Percentiles rank a stretch among this genome's conserved stretches.
Evolutionary conservation across 2,329 filamentous ascomycete genomes (phyloP).

Genomic region (Sordariomycetes sp.): DNA sequence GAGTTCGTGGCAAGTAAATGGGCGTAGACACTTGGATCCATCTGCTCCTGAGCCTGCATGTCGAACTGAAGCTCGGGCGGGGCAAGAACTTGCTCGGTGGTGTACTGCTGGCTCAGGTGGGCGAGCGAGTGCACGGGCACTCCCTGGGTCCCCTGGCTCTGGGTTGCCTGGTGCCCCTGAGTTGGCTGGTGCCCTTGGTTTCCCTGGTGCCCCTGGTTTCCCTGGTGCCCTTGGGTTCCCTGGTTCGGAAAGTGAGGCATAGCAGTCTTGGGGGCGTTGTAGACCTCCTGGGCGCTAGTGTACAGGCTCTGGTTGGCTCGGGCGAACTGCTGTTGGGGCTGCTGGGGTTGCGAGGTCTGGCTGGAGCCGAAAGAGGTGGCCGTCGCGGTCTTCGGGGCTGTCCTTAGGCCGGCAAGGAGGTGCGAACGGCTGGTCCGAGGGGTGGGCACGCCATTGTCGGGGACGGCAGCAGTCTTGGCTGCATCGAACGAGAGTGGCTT

Average conservation of each 20-base stretch:
- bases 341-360: constrained; percentile 40
- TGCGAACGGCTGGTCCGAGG: constrained; percentile 93
- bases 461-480: constrained; percentile 57
- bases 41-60: constrained; percentile 57
- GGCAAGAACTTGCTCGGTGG: constrained; percentile 77
- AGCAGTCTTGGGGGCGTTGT: constrained; percentile 46
- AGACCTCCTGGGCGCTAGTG: constrained; percentile 27
- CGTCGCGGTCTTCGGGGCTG: constrained; percentile 78
- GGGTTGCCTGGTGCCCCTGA: constrained; percentile 13
- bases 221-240: constrained; percentile 9
- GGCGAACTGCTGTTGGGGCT: constrained; percentile 28
- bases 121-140: constrained; percentile 15
- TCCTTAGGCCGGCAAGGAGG: constrained; percentile 83
- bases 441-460: constrained; percentile 61
- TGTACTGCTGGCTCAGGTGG: constrained; percentile 44
- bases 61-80: constrained; percentile 72
- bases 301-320: constrained; percentile 36
- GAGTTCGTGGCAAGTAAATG: constrained; percentile 86
- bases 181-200: constrained; percentile 14
- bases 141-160: constrained; percentile 17
- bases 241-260: constrained; percentile 34
- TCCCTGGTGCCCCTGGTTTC: constrained; percentile 18
- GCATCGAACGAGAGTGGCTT: constrained; percentile 78
- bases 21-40: constrained; percentile 79
- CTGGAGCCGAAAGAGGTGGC: constrained; percentile 52